Evolutionary conservation across 225 moss, liverwort and hornwort genomes (phyloP), one percentile per base, ranked within the genome.

Genomic region (Sphagnum tenellum): DNA sequence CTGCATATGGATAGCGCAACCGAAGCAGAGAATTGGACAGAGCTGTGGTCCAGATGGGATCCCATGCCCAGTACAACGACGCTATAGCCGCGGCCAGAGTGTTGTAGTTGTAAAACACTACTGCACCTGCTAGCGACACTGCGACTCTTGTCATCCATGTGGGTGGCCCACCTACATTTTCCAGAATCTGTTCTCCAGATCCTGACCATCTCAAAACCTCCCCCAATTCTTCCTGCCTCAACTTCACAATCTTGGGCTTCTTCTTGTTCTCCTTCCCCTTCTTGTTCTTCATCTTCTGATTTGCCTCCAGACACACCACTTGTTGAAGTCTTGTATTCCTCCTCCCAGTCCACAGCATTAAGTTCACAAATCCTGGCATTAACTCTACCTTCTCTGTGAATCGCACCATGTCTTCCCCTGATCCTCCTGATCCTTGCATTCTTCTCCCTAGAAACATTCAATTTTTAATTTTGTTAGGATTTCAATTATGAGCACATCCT

Each of bases 21-120:
- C 94, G 83, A 9, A 89, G 79, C 3, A 79, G 74, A 5, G 86
- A 50, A 67, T 92, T 92, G 67, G 88, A 80, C n/a, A 95, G 70
- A 0, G 72, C 62, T 29, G 91, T 88, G 82, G 86, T 74, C 58
- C 80, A 65, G 13, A 95, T 72, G 55, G 94, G 91, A 62, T 83
- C 89, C 94, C 94, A 95, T 12, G 91, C 94, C 94, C 91, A 95
- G 62, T 89, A 95, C 63, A 91, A 66, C 13, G 86, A 89, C 55
- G 87, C 91, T 51, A 90, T 69, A 10, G 91, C 71, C 11, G 89
- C 89, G 50, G 89, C 70, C 71, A 77, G 77, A 50, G 77, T 84
- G 62, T 81, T 82, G 70, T 84, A 94, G 8, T 84, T 81, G 69
- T 78, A 84, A 45, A 84, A 75, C 64, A 70, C 55, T 51, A 72